Evolutionary conservation across 148 eudicot species (phyloP), one percentile per base, ranked within the genome.

Genomic region (Drosera capensis): DNA sequence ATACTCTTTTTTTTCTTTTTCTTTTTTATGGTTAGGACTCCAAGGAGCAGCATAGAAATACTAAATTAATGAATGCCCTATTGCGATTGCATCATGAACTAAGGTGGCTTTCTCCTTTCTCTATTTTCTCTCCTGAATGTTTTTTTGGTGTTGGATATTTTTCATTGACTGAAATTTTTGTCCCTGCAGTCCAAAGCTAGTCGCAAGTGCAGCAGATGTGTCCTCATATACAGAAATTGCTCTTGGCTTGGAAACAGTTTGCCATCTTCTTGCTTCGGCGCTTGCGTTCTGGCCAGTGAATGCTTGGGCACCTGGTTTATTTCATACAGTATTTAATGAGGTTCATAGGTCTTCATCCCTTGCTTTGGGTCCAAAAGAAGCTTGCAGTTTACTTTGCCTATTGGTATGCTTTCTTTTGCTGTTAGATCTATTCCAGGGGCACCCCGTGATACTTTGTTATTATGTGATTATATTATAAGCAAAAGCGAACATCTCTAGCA

Each of bases 261-360:
- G 95, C 68, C 94, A 85, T 70, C 80, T 85, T 59, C 57, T 86
- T 66, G 95, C 69, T 38, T 92, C 99, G 25, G 78, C 95, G 54
- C 86, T 92, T 67, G 82, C 99, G 60, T 85, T 68, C 51, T 92
- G 99, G 99, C 95, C 99, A 13, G 67, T 71, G 11, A 68, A 85
- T 71, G 80, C 94, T 55, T 92, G 99, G 99, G 74, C 86, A 59
- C 99, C 99, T 43, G 78, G 88, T 49, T 80, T 92, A 59, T 85
- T 78, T 67, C 81, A 72, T 54, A 79, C 83, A 26, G 79, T 92
- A 14, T 75, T 92, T 40, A 94, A 81, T 43, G 79, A 77, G 72
- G 80, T 92, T 62, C 93, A 85, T 65, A 72, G 86, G 46, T 72
- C 86, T 62, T 75, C 95, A 18, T 44, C 77, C 40, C 64, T 86